Evolutionary conservation across 495 filamentous ascomycete species (phyloP).

Genomic region (Lasiosphaeris hirsuta): DNA sequence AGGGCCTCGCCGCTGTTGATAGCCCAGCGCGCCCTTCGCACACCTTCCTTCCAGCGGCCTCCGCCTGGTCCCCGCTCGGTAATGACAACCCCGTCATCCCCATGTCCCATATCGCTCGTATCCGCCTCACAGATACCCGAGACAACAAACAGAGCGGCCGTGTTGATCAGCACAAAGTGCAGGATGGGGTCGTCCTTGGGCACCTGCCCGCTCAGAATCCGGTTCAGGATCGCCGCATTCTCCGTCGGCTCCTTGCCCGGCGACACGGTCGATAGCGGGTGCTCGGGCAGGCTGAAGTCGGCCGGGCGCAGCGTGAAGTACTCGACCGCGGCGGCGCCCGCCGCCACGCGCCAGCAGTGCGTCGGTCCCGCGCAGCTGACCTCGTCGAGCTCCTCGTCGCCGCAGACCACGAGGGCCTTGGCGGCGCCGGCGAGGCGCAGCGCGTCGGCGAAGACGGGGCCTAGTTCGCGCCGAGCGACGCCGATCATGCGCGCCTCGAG

Average conservation of each 20-base stretch:
- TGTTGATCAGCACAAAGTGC: conserved; percentile 92
- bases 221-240: conserved; percentile 79
- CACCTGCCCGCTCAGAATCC: conserved; percentile 70
- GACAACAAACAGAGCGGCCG: conserved; percentile 79
- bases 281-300: conserved; percentile 78
- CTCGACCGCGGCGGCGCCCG: conserved; percentile 57
- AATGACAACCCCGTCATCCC: conserved; percentile 66
- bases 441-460: conserved; percentile 82
- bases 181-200: conserved; percentile 75
- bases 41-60: conserved; percentile 87
- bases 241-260: conserved; percentile 81
- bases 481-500: conserved; percentile 90
- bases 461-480: conserved; percentile 81
- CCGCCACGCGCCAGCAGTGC: conserved; percentile 75
- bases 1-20: conserved; percentile 78
- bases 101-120: conserved; percentile 64
- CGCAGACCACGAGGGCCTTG: conserved; percentile 90
- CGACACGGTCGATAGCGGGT: conserved; percentile 72
- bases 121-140: conserved; percentile 84
- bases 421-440: conserved; percentile 68
- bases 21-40: conserved; percentile 78
- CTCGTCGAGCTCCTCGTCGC: conserved; percentile 92
- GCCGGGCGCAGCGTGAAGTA: conserved; percentile 70
- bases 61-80: conserved; percentile 77
- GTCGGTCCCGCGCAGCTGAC: conserved; percentile 83